A percentile compares a stretch with the other conserved stretches of the same genome.
Evolutionary conservation across 352 stramenopile genomes (phyloP).

Genomic region (Pythium phragmiticola): DNA sequence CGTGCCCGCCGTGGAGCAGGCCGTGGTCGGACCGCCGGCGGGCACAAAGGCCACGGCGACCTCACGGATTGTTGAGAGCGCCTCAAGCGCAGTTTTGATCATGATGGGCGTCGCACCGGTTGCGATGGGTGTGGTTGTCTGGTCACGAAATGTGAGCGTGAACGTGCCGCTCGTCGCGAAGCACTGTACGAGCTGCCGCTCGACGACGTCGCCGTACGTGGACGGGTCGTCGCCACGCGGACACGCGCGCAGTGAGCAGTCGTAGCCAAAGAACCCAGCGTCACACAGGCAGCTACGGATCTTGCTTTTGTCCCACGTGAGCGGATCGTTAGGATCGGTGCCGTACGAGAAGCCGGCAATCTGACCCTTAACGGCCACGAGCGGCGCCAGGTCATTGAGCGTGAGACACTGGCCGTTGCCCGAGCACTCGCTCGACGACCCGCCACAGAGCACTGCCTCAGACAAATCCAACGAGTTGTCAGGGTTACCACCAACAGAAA

Average conservation of each 20-base stretch:
- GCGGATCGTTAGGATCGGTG: conserved; percentile 58
- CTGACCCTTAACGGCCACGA: conserved; percentile 55
- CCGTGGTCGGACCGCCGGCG: conserved; percentile 20
- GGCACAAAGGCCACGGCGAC: conserved; percentile 42
- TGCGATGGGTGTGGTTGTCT: conserved; percentile 44
- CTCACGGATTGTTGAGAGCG: conserved; percentile 41
- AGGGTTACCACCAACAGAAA: background rate
- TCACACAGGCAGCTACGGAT: conserved; percentile 74
- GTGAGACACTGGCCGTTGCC: conserved; percentile 76
- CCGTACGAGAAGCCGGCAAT: conserved; percentile 57
- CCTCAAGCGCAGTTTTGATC: conserved; percentile 50
- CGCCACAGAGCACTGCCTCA: conserved; percentile 50
- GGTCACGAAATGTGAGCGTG: conserved; percentile 64
- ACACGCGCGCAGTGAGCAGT: conserved; percentile 70
- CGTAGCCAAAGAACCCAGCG: conserved; percentile 52
- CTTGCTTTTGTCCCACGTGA: conserved; percentile 71
- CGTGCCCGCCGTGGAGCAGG: conserved; percentile 40
- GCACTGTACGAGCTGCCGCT: conserved; percentile 67
- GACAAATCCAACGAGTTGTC: background rate
- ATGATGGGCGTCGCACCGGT: conserved; percentile 32
- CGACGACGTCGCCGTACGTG: conserved; percentile 53
- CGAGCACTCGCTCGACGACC: conserved; percentile 48
- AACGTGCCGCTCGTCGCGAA: conserved; percentile 55
- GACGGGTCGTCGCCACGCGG: conserved; percentile 69
- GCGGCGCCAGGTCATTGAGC: conserved; percentile 57